Evolutionary conservation across 768 basidiomycete species (phyloP), one percentile per base, ranked within the genome.

Genomic region (Steccherinum ochraceum): DNA sequence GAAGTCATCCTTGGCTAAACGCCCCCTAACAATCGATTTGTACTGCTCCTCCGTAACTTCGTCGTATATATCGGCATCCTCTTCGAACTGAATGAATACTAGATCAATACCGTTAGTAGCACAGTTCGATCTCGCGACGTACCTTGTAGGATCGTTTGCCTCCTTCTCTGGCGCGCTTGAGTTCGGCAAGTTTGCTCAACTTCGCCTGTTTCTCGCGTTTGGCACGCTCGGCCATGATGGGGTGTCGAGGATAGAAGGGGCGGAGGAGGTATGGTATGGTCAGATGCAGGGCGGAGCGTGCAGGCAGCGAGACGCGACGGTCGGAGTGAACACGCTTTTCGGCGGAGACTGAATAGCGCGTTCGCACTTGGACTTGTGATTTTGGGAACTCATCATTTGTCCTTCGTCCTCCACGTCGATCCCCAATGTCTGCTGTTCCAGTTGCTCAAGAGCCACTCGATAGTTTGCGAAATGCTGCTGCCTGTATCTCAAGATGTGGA

Each of bases 31-130:
- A 50, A 99, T 87, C 18, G 76, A 73, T 57, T 78, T 80, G 67
- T 98, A 99, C 58, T 93, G 84, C 10, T 89, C 89, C 50, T 96
- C 94, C 0, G 84, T 79, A 13, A 98, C 88, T 59, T 90, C 87
- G 59, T 96, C 93, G 62, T 94, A 98, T 12, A 98, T 71, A 13
- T 76, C 72, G 16, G 71, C 75, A 35, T 92, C 87, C 26, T 86
- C 75, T 41, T 78, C 73, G n/a, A 67, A 47, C 70, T 42, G 48
- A 39, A 20, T 51, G 30, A 43, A 41, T 10, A 39, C 44, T 60
- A 56, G 24, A 39, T 40, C 45, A 52, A 48, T 48, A 39, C 53
- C 35, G n/a, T n/a, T n/a, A n/a, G n/a, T n/a, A n/a, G n/a, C n/a
- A n/a, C n/a, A n/a, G 35, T n/a, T 39, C n/a, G n/a, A 19, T 30